phyloP scores from a whole-genome alignment of 78 protist species.

The Speleostelium caveatum region DNA sequence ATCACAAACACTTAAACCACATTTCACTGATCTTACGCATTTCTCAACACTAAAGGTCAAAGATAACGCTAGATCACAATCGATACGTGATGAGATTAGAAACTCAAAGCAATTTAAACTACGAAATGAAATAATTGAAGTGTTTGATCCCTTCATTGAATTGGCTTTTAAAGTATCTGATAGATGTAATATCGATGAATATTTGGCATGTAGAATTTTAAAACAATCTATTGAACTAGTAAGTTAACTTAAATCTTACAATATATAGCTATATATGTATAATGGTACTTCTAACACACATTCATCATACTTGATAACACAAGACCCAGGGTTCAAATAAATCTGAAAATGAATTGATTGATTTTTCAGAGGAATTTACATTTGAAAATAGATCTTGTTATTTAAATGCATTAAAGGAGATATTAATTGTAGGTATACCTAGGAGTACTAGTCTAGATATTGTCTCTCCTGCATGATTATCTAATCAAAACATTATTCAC shows the following conservation, averaged over 20 bases:
- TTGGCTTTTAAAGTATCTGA: conserved; percentile 53
- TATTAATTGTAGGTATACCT: conserved; percentile 23
- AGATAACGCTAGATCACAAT: neutral
- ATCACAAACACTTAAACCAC: neutral
- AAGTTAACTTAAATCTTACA: neutral
- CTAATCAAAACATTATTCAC: neutral
- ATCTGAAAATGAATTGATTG: conserved; percentile 6
- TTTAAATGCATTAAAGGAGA: conserved; percentile 38
- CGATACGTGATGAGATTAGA: neutral
- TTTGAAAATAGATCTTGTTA: conserved; percentile 63
- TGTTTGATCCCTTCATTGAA: conserved; percentile 9
- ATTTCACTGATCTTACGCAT: conserved; percentile 5
- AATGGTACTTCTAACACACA: neutral
- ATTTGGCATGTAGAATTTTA: conserved; percentile 38
- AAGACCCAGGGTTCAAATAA: conserved; percentile 11
- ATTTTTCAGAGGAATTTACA: conserved; percentile 21
- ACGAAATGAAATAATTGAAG: neutral
- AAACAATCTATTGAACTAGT: conserved; percentile 13
- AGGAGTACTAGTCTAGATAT: too few relatives aligned
- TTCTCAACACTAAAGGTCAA: neutral
- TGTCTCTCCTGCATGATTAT: neutral
- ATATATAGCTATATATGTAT: neutral
- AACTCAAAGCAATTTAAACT: conserved; percentile 2
- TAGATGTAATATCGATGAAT: conserved; percentile 42
- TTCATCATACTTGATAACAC: neutral